A percentile compares a stretch with the other conserved stretches of the same genome.
Conservation (phyloP, 495 filamentous ascomycete species). For the Emericellopsis terricola region DNA sequence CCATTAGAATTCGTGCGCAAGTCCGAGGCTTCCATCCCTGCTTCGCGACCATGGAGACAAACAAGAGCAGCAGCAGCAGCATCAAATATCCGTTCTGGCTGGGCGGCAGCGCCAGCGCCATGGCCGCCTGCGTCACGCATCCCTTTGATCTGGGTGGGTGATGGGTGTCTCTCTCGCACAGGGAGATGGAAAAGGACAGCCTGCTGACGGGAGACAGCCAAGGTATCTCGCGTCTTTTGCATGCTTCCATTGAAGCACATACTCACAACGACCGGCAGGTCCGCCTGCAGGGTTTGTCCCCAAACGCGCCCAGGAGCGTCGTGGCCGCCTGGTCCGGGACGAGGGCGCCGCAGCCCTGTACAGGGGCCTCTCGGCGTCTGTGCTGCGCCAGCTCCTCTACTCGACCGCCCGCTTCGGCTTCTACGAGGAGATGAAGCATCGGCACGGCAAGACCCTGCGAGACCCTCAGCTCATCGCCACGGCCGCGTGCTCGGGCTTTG, state of each 20-base stretch:
- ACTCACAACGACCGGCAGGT: constrained; percentile 32
- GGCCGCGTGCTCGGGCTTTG: constrained; percentile 64
- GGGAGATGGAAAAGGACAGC: not conserved
- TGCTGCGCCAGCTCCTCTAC: constrained; percentile 85
- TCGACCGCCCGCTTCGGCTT: constrained; percentile 85
- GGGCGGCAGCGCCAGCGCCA: constrained; percentile 76
- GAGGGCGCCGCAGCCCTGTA: constrained; percentile 58
- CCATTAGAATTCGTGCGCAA: no score
- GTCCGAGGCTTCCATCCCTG: no score
- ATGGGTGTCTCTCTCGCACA: no score
- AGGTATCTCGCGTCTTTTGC: constrained; percentile 19
- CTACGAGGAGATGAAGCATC: constrained; percentile 79
- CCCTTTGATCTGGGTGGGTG: constrained; percentile 82
- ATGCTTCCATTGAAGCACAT: not conserved
- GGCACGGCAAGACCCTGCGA: constrained; percentile 32
- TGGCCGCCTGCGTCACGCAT: constrained; percentile 81
- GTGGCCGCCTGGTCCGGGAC: constrained; percentile 50
- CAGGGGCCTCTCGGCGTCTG: constrained; percentile 73
- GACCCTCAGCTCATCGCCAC: constrained; percentile 61
- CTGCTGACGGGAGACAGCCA: constrained; percentile 20
- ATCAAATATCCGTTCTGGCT: constrained; percentile 83
- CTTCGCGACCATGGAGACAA: no score
- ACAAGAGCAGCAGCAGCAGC: constrained; percentile 12
- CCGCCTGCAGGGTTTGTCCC: constrained; percentile 65
- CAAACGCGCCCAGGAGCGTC: constrained; percentile 52